These are phyloP conservation scores for Penicillium oxalicum DNA, from an alignment of 2,329 filamentous ascomycete species.

Conservation along the genomic window DNA sequence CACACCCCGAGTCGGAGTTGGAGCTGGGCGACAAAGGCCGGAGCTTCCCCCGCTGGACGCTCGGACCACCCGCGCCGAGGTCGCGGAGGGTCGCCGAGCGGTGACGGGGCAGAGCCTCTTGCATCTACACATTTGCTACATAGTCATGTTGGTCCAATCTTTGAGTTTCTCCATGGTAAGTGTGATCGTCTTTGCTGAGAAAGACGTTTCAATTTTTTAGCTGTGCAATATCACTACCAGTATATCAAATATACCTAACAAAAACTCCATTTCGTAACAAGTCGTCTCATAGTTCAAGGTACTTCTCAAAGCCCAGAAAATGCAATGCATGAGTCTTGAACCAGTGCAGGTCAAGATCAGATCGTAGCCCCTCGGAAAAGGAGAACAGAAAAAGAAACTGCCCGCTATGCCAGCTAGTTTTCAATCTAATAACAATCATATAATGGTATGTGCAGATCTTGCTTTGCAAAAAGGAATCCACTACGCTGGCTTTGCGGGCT, in stretches of 20 bases:
- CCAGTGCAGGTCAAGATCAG: background rate
- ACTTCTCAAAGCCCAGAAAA: too few relatives aligned
- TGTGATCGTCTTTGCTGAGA: too few relatives aligned
- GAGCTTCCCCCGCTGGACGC: constrained; percentile 6
- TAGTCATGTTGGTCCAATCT: too few relatives aligned
- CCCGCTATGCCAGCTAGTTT: constrained; percentile 1
- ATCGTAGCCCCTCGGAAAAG: background rate
- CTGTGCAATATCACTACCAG: background rate
- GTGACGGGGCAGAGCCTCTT: too few relatives aligned
- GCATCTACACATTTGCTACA: too few relatives aligned
- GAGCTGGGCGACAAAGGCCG: constrained; percentile 13
- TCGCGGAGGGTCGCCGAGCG: constrained; percentile 3
- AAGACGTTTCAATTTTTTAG: background rate
- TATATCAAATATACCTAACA: too few relatives aligned
- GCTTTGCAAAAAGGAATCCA: constrained; percentile 8
- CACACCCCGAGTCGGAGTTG: constrained; percentile 5
- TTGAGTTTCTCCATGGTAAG: too few relatives aligned
- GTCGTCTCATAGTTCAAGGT: too few relatives aligned
- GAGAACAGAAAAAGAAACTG: background rate
- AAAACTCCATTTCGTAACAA: too few relatives aligned
- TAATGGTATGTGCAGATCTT: constrained; percentile 14
- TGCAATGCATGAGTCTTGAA: too few relatives aligned
- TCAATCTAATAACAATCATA: background rate
- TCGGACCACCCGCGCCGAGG: constrained; percentile 5
- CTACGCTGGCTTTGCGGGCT: constrained; percentile 8